Base-by-base conservation (phyloP, 768 basidiomycete species). In the Pisolithus sp. region DNA sequence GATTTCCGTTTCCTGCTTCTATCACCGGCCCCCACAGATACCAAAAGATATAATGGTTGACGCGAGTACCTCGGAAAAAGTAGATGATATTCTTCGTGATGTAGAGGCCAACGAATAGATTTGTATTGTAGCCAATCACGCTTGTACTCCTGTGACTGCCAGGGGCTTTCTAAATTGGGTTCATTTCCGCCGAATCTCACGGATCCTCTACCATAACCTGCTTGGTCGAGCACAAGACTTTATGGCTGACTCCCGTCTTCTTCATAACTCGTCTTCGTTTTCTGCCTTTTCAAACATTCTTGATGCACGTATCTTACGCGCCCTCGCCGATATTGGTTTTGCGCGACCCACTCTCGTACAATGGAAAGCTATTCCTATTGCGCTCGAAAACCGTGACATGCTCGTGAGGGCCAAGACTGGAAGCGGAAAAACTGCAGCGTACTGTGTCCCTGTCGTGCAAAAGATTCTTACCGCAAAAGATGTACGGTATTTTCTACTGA, bases 381-480 rank as follows among this genome's bases (percentile, higher is more conserved):
- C 94, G 1, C 78, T 99, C 31, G 88, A 93, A 67, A 83, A 86
- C 57, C 75, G 77, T 31, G 96, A 99, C 67, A 88, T 99, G 49
- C 82, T 99, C 30, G 95, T 94, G 18, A 81, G 91, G 42, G 95
- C 96, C 2, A 80, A 91, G 30, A 99, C 96, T 3, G 96, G 96
- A 17, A 93, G 90, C 52, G 96, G 96, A 23, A 99, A 99, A 73
- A 99, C 96, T 0, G 91, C 89, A 4, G 93, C 96, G 2, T 99
- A 99, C 66, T 91, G 89, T 59, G 77, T 98, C 9, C 96, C 96
- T 0, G 71, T 94, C 23, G 74, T 91, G 0, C 93, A 98, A 66
- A 94, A 92, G 67, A 83, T 98, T 21, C 62, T 97, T 49, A 80
- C 75, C 55, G 78, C 80, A 3, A 94, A 93, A 79, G 75, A 72